phyloP scores from a whole-genome alignment of 148 eudicot species.

The Rheum nobile region DNA sequence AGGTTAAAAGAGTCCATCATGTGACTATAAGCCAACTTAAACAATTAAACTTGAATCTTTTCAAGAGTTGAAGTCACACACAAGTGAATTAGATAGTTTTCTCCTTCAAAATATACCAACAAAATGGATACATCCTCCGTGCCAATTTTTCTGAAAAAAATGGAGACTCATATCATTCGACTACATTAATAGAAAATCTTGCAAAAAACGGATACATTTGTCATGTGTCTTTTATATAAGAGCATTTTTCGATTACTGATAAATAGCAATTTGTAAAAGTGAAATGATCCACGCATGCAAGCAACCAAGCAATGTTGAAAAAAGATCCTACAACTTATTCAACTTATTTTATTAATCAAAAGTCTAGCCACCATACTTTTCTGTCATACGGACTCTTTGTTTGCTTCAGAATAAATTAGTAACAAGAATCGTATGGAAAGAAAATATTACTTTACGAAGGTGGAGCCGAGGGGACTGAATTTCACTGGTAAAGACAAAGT shows the following conservation, averaged over 20 bases:
- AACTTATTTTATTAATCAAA: neutral
- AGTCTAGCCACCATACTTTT: neutral
- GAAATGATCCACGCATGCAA: neutral
- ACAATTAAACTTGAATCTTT: neutral
- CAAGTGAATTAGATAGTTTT: neutral
- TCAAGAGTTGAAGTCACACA: neutral
- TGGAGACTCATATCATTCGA: neutral
- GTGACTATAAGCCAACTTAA: neutral
- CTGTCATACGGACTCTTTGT: neutral
- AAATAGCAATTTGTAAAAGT: neutral
- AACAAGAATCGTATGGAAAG: neutral
- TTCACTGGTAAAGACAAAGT: slow-evolving; percentile 88
- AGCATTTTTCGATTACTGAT: neutral
- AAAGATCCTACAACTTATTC: neutral
- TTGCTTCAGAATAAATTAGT: neutral
- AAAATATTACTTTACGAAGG: slow-evolving; percentile 66
- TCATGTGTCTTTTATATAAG: neutral
- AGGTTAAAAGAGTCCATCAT: neutral
- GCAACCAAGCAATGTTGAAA: neutral
- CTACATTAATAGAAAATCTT: neutral
- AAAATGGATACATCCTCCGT: neutral
- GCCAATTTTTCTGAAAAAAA: neutral
- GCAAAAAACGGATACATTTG: neutral
- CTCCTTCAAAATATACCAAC: neutral
- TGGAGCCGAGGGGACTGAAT: slow-evolving; percentile 85